phyloP scores from a whole-genome alignment of 495 filamentous ascomycete species.

The Tuber umbilicatum region DNA sequence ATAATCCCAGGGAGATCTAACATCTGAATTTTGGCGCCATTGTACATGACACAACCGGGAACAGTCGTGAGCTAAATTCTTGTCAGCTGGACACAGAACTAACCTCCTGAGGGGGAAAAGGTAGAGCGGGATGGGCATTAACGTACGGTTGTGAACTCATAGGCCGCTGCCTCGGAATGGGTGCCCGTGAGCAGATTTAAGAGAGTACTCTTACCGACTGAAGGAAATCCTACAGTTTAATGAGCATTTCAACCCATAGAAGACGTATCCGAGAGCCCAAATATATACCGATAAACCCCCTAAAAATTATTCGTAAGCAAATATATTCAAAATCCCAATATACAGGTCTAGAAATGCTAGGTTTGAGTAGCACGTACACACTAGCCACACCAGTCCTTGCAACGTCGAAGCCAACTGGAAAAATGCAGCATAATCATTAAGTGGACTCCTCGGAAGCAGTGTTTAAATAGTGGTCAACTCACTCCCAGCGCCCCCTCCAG shows the following conservation, averaged over 20 bases:
- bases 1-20: conserved; percentile 98
- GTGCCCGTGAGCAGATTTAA: conserved; percentile 93
- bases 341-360: background rate
- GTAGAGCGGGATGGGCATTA: conserved; percentile 2
- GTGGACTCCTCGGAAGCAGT: background rate
- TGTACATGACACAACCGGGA: conserved; percentile 92
- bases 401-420: conserved; percentile 84
- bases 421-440: conserved; percentile 36
- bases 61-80: conserved; percentile 70
- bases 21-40: conserved; percentile 97
- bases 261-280: background rate
- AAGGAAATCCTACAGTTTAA: conserved; percentile 65
- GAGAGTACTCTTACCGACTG: conserved; percentile 94
- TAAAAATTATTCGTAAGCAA: conserved; percentile 29
- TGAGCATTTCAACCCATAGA: conserved; percentile 23
- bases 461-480: conserved; percentile 38
- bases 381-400: conserved; percentile 95
- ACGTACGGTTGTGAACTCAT: conserved; percentile 82
- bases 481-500: conserved; percentile 74
- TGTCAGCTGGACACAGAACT: conserved; percentile 10
- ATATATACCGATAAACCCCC: conserved; percentile 49
- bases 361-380: conserved; percentile 58
- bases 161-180: conserved; percentile 93
- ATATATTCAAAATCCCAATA: conserved; percentile 4
- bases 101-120: background rate